Percentiles rank a stretch among this genome's conserved stretches.
Conservation (phyloP, 495 filamentous ascomycete genomes). For the Clohesyomyces aquaticus region DNA sequence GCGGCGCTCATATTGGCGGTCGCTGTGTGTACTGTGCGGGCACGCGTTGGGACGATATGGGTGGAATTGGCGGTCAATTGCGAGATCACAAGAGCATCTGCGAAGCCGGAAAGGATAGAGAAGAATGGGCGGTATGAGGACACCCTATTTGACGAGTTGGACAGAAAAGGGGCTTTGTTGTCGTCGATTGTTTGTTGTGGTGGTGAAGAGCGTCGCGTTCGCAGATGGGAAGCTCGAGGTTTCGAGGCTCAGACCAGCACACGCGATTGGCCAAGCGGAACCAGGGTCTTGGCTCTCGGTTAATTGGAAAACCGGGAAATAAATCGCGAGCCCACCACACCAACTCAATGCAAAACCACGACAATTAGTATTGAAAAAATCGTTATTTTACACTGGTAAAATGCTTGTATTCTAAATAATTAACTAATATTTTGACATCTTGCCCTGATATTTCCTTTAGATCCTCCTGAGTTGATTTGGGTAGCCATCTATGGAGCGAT, state of each 20-base stretch:
- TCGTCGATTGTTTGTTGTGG: not conserved
- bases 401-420: too few relatives aligned
- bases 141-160: not conserved
- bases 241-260: not conserved
- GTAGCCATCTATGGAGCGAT: too few relatives aligned
- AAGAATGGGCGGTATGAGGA: not conserved
- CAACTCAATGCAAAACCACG: too few relatives aligned
- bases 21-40: slow-evolving; percentile 6
- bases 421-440: too few relatives aligned
- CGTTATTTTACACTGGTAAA: too few relatives aligned
- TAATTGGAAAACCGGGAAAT: too few relatives aligned
- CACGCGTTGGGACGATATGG: slow-evolving; percentile 29
- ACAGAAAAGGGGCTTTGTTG: not conserved
- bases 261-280: not conserved
- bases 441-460: too few relatives aligned
- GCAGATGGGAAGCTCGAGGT: not conserved
- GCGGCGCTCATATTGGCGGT: slow-evolving; percentile 19
- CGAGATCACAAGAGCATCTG: not conserved
- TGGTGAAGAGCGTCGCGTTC: not conserved
- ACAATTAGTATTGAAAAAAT: too few relatives aligned
- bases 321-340: too few relatives aligned
- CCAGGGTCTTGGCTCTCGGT: too few relatives aligned
- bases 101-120: not conserved
- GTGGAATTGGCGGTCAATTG: slow-evolving; percentile 1
- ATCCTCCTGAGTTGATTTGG: too few relatives aligned